Evolutionary conservation across 2,329 filamentous ascomycete species (phyloP).

Genomic region (Nannizzia gypsea): DNA sequence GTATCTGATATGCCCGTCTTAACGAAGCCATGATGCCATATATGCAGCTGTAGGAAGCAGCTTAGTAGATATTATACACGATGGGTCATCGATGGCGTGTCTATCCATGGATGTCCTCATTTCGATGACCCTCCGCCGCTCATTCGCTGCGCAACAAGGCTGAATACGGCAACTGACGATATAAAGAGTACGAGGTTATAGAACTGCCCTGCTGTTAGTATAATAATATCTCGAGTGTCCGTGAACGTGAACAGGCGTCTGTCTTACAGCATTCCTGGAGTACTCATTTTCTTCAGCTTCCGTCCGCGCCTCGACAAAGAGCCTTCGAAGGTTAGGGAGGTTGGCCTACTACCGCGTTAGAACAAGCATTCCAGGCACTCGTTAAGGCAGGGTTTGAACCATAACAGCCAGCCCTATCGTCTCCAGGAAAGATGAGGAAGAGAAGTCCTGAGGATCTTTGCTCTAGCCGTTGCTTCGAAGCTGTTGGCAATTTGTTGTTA

Average conservation of each 20-base stretch:
- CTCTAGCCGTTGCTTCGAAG: background rate
- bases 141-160: slow-evolving; percentile 81
- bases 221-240: background rate
- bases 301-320: slow-evolving; percentile 88
- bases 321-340: slow-evolving; percentile 84
- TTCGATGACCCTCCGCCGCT: slow-evolving; percentile 30
- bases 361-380: background rate
- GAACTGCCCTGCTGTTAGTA: slow-evolving; percentile 49
- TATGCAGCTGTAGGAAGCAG: background rate
- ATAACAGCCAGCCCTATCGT: background rate
- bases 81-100: background rate
- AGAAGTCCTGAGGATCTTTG: background rate
- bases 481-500: too few species aligned
- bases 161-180: slow-evolving; percentile 89
- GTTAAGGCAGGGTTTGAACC: background rate
- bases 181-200: slow-evolving; percentile 97
- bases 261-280: slow-evolving; percentile 73
- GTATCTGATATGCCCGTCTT: background rate
- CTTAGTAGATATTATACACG: slow-evolving; percentile 5
- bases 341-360: slow-evolving; percentile 24
- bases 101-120: background rate
- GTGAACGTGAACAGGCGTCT: background rate
- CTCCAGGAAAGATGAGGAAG: background rate
- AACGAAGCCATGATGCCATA: background rate
- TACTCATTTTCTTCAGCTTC: slow-evolving; percentile 92